phyloP scores from a whole-genome alignment of 108 stramenopile genomes.

The Skeletonema marinoi region DNA sequence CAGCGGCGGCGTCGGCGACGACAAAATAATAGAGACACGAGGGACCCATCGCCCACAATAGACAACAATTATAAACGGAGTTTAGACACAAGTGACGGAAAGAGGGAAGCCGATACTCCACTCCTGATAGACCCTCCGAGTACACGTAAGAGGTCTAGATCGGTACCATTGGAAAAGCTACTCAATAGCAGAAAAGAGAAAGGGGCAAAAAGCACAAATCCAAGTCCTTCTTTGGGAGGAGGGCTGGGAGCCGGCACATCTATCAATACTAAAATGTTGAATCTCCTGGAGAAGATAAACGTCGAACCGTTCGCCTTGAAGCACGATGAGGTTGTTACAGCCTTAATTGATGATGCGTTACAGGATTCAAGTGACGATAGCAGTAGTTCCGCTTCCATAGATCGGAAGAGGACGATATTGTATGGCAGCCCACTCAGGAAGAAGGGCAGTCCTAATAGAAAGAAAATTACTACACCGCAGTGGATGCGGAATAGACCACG shows the following conservation, averaged over 20 bases:
- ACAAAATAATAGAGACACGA: not conserved
- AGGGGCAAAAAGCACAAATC: not conserved
- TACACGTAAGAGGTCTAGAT: not conserved
- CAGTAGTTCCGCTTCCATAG: not conserved
- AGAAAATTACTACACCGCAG: not conserved
- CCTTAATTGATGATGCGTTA: constrained; percentile 40
- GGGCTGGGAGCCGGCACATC: not conserved
- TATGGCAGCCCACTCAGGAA: not conserved
- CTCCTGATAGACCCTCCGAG: not conserved
- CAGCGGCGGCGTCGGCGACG: not conserved
- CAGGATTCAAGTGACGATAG: not conserved
- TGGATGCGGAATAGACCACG: not conserved
- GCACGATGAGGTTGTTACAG: constrained; percentile 43
- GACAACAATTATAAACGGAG: not conserved
- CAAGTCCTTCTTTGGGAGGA: not conserved
- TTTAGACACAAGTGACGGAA: not conserved
- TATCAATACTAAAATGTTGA: not conserved
- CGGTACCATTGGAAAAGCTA: constrained; percentile 18
- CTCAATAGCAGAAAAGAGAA: constrained; percentile 1
- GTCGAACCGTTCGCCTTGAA: constrained; percentile 16
- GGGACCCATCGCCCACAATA: not conserved
- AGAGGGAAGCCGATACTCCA: not conserved
- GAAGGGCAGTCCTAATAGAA: not conserved
- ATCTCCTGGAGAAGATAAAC: not conserved
- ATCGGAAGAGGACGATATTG: not conserved